Conservation (phyloP, 306 rosid species). For the Quercus bicolor region DNA sequence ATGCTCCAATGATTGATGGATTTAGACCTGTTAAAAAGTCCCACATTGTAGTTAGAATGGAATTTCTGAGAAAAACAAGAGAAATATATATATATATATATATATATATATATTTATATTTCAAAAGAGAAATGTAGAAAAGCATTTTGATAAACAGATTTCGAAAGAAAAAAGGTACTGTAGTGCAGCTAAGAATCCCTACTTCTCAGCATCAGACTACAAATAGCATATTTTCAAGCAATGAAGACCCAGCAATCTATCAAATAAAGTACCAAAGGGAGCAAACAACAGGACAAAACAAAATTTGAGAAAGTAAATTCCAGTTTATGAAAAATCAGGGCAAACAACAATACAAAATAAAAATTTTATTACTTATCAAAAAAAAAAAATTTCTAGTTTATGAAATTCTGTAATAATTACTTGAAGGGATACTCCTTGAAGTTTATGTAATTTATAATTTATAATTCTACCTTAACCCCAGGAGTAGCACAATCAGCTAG, state of each 20-base stretch:
- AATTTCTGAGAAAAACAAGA: neutral
- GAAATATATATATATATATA: neutral
- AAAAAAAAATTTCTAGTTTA: neutral
- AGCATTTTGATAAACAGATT: slow-evolving; percentile 1
- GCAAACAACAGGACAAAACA: neutral
- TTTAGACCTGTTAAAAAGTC: slow-evolving; percentile 55
- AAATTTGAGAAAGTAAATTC: neutral
- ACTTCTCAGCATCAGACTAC: too few relatives aligned
- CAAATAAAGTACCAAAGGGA: neutral
- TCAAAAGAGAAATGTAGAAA: neutral
- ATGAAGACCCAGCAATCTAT: neutral
- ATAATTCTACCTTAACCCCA: neutral
- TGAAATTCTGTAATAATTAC: neutral
- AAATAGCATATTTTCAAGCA: neutral
- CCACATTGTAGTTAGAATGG: neutral
- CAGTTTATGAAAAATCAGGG: neutral
- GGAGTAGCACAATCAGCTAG: too few relatives aligned
- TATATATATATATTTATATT: neutral
- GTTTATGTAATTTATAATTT: neutral
- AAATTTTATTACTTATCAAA: too few relatives aligned
- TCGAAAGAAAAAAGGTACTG: neutral
- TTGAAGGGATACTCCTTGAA: neutral
- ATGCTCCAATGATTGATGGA: slow-evolving; percentile 86
- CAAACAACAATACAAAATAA: too few relatives aligned
- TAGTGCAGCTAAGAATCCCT: neutral